Base-by-base conservation (phyloP, 371 early-diverging fungal genomes). In the Mucor velutinosus region DNA sequence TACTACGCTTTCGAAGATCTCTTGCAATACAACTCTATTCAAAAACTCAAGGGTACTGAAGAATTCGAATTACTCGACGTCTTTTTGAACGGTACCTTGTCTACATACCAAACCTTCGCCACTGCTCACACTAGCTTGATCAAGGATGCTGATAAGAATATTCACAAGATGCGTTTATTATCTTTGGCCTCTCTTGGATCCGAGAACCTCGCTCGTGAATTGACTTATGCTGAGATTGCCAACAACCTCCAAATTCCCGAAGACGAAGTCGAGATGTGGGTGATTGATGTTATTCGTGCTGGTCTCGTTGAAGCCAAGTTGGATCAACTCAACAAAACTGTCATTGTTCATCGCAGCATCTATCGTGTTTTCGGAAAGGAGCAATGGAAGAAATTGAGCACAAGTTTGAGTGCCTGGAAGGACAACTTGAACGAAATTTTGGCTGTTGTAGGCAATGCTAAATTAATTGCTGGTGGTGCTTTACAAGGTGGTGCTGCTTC, bases 271-370 rank as follows among this genome's bases (percentile, higher is more conserved):
- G 96, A 96, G 81, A 78, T 94, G 85, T 94, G 94, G 94, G 90
- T 95, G 23, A 95, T 97, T 78, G 95, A 95, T 77, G 90, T 88
- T 14, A 95, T 97, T 64, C 93, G 96, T 32, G 91, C 94, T 37
- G 94, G 95, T 53, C 84, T 97, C 65, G 88, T 96, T n/a, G 95
- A 96, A 76, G 97, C 95, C 70, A 94, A 94, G 80, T 89, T 97
- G 81, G 92, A 97, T 82, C 98, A 97, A 83, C 83, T 96, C 30
- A 86, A 88, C 74, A 87, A 89, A 74, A 88, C 91, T 7, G 91
- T 94, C 19, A 80, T 76, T 62, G 80, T 85, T 58, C 93, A 90
- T 75, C 90, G 96, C 57, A 89, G 95, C 56, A 93, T 93, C 30
- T 91, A 93, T 76, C 91, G 95, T 58, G 87, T 86, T n/a, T 96